A percentile compares a stretch with the other conserved stretches of the same genome.
phyloP scores from a whole-genome alignment of 2,329 filamentous ascomycete species.

The Colletotrichum filicis region DNA sequence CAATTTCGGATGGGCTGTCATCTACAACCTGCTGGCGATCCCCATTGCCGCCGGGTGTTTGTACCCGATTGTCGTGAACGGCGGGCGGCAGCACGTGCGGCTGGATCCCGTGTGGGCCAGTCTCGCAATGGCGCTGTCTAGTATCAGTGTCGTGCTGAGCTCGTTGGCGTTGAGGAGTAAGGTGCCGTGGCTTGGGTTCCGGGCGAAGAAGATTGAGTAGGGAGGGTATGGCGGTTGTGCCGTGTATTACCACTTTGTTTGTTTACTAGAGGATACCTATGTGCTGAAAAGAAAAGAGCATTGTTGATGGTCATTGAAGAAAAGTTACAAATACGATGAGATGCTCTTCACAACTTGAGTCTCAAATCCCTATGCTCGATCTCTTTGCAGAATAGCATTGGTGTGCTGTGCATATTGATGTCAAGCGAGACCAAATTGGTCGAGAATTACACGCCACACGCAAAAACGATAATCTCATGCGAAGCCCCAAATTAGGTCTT shows the following conservation, averaged over 20 bases:
- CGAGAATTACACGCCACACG: too few relatives aligned
- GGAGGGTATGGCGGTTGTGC: too few relatives aligned
- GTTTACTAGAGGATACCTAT: not conserved
- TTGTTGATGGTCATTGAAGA: not conserved
- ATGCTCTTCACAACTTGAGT: not conserved
- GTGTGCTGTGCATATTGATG: too few relatives aligned
- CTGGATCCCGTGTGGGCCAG: conserved; percentile 88
- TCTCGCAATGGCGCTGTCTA: conserved; percentile 92
- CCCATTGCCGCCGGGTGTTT: conserved; percentile 85
- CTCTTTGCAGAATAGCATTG: too few relatives aligned
- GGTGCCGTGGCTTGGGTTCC: conserved; percentile 57
- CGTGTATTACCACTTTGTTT: not conserved
- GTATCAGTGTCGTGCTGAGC: conserved; percentile 87
- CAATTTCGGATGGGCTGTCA: conserved; percentile 87
- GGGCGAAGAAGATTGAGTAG: conserved; percentile 43
- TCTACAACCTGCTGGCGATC: conserved; percentile 84
- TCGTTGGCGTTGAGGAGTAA: conserved; percentile 75
- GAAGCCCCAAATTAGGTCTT: too few relatives aligned
- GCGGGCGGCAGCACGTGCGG: conserved; percentile 65
- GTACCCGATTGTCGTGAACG: conserved; percentile 64
- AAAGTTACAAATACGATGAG: not conserved
- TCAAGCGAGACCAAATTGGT: too few relatives aligned
- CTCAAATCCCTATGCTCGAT: not conserved
- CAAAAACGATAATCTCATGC: too few relatives aligned
- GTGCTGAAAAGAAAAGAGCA: not conserved